These are phyloP conservation scores for Pseudogymnoascus verrucosus DNA, from an alignment of 2,329 filamentous ascomycete species.

Conservation along the genomic window DNA sequence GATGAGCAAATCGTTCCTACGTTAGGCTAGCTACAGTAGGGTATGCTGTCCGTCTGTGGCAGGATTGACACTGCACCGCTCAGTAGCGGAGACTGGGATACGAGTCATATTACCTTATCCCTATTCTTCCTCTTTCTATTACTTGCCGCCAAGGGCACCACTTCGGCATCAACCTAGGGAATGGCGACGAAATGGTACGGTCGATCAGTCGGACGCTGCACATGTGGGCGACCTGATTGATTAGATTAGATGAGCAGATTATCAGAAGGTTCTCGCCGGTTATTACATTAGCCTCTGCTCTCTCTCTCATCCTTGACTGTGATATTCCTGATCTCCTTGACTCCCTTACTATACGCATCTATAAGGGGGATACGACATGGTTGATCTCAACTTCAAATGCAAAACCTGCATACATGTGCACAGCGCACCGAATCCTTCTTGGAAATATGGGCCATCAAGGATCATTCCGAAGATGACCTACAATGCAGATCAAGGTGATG, in stretches of 20 bases:
- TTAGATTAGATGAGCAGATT: background rate
- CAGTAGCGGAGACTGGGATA: background rate
- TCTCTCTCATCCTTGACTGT: background rate
- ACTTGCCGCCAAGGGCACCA: background rate
- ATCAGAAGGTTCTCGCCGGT: background rate
- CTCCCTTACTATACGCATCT: too few relatives aligned
- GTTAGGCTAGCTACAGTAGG: background rate
- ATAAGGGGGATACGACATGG: background rate
- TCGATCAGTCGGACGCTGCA: background rate
- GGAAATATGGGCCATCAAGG: slow-evolving; percentile 3
- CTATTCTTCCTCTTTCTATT: background rate
- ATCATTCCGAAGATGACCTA: background rate
- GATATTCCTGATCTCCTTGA: background rate
- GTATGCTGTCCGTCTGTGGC: background rate
- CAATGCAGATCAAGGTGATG: background rate
- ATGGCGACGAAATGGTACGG: background rate
- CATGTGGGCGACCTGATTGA: background rate
- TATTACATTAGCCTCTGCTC: background rate
- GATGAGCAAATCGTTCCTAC: slow-evolving; percentile 1
- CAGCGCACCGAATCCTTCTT: background rate
- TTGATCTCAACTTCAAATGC: background rate
- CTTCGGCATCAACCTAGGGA: background rate
- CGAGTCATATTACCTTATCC: background rate
- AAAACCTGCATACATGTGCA: background rate
- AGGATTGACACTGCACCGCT: background rate